Percentiles rank a stretch among this genome's conserved stretches.
Evolutionary conservation across 768 basidiomycete species (phyloP).

Genomic region (Suillus americanus): DNA sequence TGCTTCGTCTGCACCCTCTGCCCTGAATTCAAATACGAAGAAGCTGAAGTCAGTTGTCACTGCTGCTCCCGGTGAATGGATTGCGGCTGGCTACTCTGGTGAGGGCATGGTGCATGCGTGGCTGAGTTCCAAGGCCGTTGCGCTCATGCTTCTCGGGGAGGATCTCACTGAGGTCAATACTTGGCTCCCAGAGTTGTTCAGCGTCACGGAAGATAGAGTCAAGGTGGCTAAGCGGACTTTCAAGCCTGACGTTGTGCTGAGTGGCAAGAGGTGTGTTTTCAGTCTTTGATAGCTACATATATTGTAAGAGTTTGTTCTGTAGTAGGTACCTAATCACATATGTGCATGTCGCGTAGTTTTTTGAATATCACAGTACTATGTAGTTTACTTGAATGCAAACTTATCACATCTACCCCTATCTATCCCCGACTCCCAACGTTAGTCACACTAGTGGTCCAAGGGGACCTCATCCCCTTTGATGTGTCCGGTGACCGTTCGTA

Average conservation of each 20-base stretch:
- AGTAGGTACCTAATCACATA: neutral
- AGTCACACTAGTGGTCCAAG: no score
- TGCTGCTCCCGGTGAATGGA: constrained; percentile 62
- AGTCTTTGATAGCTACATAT: neutral
- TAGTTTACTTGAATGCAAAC: neutral
- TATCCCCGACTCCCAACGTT: no score
- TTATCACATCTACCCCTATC: neutral
- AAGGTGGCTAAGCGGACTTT: neutral
- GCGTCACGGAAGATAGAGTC: neutral
- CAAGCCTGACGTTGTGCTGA: neutral
- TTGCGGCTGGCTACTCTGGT: constrained; percentile 67
- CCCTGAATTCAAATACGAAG: neutral
- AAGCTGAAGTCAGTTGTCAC: neutral
- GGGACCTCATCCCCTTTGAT: no score
- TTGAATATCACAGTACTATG: neutral
- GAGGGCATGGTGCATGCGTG: constrained; percentile 77
- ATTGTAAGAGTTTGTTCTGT: neutral
- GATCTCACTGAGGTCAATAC: constrained; percentile 19
- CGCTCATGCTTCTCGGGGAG: constrained; percentile 54
- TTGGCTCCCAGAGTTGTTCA: neutral
- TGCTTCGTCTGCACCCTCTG: neutral
- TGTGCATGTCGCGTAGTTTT: neutral
- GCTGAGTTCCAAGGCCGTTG: constrained; percentile 59
- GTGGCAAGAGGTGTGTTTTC: constrained; percentile 3
- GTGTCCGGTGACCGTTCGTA: no score